These are phyloP conservation scores for Populus euphratica DNA, from an alignment of 345 rosid species.

Conservation along the genomic window DNA sequence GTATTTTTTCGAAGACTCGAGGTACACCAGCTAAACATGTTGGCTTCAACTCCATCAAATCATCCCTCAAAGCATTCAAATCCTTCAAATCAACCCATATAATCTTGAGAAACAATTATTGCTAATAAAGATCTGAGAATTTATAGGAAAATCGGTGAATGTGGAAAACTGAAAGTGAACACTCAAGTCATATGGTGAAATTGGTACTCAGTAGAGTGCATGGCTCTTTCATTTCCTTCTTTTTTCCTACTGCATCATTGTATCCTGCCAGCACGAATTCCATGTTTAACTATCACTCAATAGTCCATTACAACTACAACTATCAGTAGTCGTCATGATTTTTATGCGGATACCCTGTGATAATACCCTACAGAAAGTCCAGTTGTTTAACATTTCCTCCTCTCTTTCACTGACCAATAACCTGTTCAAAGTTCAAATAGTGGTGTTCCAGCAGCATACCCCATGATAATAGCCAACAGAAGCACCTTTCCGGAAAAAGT, in stretches of 20 bases:
- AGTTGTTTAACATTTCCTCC: neutral
- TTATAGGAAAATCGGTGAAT: neutral
- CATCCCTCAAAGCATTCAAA: slow-evolving; percentile 78
- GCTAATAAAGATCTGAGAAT: neutral
- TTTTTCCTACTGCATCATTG: no score
- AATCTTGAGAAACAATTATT: neutral
- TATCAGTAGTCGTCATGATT: no score
- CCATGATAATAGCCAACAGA: slow-evolving; percentile 95
- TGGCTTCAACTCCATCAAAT: slow-evolving; percentile 79
- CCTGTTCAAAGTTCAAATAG: neutral
- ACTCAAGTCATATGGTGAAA: no score
- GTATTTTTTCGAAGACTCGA: slow-evolving; percentile 81
- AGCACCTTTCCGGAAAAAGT: slow-evolving; percentile 82
- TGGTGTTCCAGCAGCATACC: slow-evolving; percentile 38
- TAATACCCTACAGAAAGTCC: no score
- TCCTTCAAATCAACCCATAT: slow-evolving; percentile 40
- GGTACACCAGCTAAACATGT: slow-evolving; percentile 94
- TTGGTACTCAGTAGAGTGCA: no score
- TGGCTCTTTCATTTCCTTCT: no score
- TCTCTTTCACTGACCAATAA: neutral
- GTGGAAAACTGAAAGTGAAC: neutral
- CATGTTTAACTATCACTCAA: no score
- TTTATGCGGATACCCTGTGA: no score
- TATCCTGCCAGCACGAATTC: no score
- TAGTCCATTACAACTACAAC: no score